Conservation (phyloP, 441 rosid species). For the Erodium trifolium region DNA sequence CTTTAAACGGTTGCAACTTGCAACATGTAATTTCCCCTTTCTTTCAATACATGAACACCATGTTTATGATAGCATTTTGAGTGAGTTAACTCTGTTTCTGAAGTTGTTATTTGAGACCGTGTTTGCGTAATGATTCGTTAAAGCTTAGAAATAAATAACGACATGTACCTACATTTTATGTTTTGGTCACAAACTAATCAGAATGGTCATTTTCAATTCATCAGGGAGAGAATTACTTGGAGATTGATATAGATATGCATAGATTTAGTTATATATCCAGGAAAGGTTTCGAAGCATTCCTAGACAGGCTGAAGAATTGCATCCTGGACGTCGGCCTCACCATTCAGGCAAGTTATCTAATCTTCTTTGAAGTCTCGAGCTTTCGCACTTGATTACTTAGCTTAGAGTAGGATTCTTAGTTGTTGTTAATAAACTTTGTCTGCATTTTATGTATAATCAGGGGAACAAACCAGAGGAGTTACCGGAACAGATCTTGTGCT, state of each 20-base stretch:
- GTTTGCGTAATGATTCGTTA: too few species aligned
- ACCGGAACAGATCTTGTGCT: constrained; percentile 74
- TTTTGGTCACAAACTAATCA: not conserved
- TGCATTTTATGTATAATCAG: constrained; percentile 25
- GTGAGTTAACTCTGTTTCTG: too few species aligned
- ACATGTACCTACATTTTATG: too few species aligned
- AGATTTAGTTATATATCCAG: constrained; percentile 79
- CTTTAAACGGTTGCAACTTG: too few species aligned
- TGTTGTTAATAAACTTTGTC: not conserved
- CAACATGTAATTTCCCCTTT: too few species aligned
- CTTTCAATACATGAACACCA: not conserved
- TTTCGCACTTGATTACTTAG: too few species aligned
- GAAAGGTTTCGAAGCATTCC: constrained; percentile 81
- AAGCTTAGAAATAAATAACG: too few species aligned
- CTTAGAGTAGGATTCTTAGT: too few species aligned
- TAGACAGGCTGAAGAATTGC: constrained; percentile 64
- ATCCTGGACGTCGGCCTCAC: constrained; percentile 80
- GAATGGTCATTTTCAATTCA: not conserved
- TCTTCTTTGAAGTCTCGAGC: too few species aligned
- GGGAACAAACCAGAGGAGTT: constrained; percentile 74
- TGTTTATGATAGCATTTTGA: not conserved
- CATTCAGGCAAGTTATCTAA: constrained; percentile 51
- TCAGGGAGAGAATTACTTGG: constrained; percentile 72
- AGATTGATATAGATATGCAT: constrained; percentile 90
- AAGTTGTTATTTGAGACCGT: too few species aligned